phyloP scores from a whole-genome alignment of 129 eudicot genomes.

The Flaveria sonorensis region DNA sequence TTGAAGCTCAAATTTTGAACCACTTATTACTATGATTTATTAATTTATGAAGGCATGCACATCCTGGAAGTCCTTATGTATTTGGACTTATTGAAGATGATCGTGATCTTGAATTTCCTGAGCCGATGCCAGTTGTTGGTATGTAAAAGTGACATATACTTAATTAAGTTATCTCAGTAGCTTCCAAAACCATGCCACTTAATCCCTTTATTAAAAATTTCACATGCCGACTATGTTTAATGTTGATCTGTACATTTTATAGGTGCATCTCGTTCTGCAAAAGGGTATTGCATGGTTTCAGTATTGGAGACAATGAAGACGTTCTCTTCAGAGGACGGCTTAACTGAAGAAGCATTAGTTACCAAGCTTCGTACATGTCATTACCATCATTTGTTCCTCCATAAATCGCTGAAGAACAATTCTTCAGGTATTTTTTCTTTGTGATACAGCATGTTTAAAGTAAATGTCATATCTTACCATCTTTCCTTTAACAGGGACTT shows the following conservation, averaged over 20 bases:
- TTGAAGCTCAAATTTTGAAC: not conserved
- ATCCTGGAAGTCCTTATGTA: slow-evolving; percentile 96
- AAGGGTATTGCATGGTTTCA: slow-evolving; percentile 79
- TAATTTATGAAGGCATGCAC: slow-evolving; percentile 74
- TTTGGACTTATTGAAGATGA: slow-evolving; percentile 93
- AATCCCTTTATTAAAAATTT: not conserved
- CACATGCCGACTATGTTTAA: not conserved
- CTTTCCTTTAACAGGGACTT: slow-evolving; percentile 62
- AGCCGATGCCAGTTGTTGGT: slow-evolving; percentile 99
- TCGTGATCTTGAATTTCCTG: slow-evolving; percentile 89
- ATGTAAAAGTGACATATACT: slow-evolving; percentile 27
- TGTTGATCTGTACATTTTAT: not conserved
- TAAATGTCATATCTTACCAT: not conserved
- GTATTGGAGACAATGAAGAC: slow-evolving; percentile 96
- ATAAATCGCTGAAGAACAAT: slow-evolving; percentile 72
- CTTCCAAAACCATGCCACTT: not conserved
- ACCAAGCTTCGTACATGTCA: slow-evolving; percentile 92
- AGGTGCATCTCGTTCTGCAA: slow-evolving; percentile 95
- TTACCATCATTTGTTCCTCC: slow-evolving; percentile 87
- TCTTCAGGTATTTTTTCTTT: slow-evolving; percentile 60
- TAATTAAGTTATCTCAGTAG: slow-evolving; percentile 3
- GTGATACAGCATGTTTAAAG: not conserved
- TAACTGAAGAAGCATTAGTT: slow-evolving; percentile 95
- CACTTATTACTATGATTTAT: slow-evolving; percentile 9
- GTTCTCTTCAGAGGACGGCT: slow-evolving; percentile 68